These are phyloP conservation scores for Paramecium sexaurelia DNA, from an alignment of 73 alveolate genomes.

Conservation along the genomic window DNA sequence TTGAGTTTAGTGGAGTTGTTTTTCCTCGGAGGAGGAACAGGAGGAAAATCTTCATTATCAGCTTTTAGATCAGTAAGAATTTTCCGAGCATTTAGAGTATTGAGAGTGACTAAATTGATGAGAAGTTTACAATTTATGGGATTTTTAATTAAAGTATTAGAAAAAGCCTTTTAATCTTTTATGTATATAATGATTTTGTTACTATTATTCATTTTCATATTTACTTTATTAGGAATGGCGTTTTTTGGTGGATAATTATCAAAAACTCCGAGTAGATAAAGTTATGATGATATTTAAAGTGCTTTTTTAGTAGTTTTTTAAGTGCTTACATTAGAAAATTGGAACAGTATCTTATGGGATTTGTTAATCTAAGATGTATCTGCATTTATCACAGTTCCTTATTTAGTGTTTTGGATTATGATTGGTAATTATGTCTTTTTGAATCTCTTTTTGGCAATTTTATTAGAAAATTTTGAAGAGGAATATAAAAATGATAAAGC, in stretches of 20 bases:
- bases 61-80: conserved; percentile 81
- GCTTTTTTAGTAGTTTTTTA: conserved; percentile 82
- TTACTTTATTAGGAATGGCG: conserved; percentile 84
- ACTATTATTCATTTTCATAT: conserved; percentile 80
- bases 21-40: conserved; percentile 44
- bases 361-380: conserved; percentile 54
- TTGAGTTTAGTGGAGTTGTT: conserved; percentile 60
- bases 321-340: conserved; percentile 83
- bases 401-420: conserved; percentile 90
- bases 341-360: conserved; percentile 78
- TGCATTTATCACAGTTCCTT: conserved; percentile 74
- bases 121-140: conserved; percentile 82
- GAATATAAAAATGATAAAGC: conserved; percentile 51
- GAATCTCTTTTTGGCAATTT: conserved; percentile 92
- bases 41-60: conserved; percentile 59
- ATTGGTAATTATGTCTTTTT: conserved; percentile 94
- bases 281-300: conserved; percentile 76
- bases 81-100: conserved; percentile 84
- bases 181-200: conserved; percentile 79
- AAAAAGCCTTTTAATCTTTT: conserved; percentile 74
- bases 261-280: conserved; percentile 58
- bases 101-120: conserved; percentile 85
- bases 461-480: conserved; percentile 84
- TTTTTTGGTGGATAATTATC: conserved; percentile 78
- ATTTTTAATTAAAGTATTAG: conserved; percentile 75